Conservation (phyloP, 371 early-diverging fungal species). For the Mucor racemosus region DNA sequence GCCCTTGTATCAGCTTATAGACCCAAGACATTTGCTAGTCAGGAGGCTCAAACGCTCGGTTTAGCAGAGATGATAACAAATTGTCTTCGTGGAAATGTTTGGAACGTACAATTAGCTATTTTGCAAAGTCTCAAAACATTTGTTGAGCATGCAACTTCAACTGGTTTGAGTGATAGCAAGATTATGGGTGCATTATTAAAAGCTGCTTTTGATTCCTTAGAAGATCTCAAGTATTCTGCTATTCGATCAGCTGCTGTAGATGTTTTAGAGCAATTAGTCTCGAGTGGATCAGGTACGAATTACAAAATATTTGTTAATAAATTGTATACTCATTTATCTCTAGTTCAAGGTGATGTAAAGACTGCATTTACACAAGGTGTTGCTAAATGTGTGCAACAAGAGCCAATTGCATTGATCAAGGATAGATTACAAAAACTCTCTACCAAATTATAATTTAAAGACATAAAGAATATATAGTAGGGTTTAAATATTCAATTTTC, state of each 20-base stretch:
- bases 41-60: slow-evolving; percentile 33
- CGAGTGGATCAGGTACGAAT: slow-evolving; percentile 22
- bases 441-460: neutral
- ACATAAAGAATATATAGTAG: neutral
- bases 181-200: slow-evolving; percentile 12
- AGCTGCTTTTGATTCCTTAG: slow-evolving; percentile 29
- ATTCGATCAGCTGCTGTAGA: slow-evolving; percentile 50
- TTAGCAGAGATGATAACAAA: slow-evolving; percentile 46
- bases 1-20: slow-evolving; percentile 64
- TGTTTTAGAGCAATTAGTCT: slow-evolving; percentile 28
- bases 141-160: slow-evolving; percentile 32
- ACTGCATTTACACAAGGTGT: slow-evolving; percentile 7
- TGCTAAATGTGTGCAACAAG: slow-evolving; percentile 18
- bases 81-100: slow-evolving; percentile 60
- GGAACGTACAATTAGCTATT: slow-evolving; percentile 75
- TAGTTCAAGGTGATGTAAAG: slow-evolving; percentile 27
- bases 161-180: slow-evolving; percentile 7
- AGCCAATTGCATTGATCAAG: slow-evolving; percentile 29
- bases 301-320: neutral
- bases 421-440: slow-evolving; percentile 27
- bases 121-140: slow-evolving; percentile 63
- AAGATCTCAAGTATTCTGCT: slow-evolving; percentile 52
- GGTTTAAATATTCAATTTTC: no score
- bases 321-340: neutral
- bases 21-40: slow-evolving; percentile 43